Percentiles rank a stretch among this genome's conserved stretches.
phyloP scores from a whole-genome alignment of 2,329 filamentous ascomycete genomes.

The Arthrobotrys sinensis region DNA sequence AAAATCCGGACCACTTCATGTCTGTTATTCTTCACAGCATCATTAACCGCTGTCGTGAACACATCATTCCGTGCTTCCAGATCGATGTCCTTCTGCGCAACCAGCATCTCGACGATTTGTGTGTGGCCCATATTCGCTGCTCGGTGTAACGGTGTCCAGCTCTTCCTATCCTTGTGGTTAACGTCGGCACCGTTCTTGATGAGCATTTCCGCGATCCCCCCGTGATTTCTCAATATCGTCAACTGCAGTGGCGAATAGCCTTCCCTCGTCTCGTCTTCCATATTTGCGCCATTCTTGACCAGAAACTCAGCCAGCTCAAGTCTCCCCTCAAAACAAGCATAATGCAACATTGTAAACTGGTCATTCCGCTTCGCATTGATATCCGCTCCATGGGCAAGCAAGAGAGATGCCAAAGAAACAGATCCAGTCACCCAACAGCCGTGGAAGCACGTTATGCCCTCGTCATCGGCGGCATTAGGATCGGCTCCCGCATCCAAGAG shows the following conservation, averaged over 20 bases:
- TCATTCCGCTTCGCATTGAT: slow-evolving; percentile 48
- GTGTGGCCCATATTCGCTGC: slow-evolving; percentile 35
- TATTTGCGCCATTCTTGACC: slow-evolving; percentile 46
- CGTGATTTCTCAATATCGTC: slow-evolving; percentile 42
- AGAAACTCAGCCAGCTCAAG: slow-evolving; percentile 46
- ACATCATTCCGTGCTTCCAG: slow-evolving; percentile 35
- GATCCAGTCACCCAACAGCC: slow-evolving; percentile 38
- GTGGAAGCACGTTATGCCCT: slow-evolving; percentile 41
- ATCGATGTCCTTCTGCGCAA: slow-evolving; percentile 42
- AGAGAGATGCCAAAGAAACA: slow-evolving; percentile 38
- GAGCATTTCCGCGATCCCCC: slow-evolving; percentile 34
- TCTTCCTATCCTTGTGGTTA: slow-evolving; percentile 52
- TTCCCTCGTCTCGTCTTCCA: slow-evolving; percentile 52
- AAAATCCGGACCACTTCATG: slow-evolving; percentile 31
- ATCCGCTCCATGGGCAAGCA: slow-evolving; percentile 41
- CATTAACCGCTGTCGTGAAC: slow-evolving; percentile 36
- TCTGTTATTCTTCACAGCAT: slow-evolving; percentile 47
- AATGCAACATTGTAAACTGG: slow-evolving; percentile 44
- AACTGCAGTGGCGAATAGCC: slow-evolving; percentile 40
- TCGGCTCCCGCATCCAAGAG: slow-evolving; percentile 38
- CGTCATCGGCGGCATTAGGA: slow-evolving; percentile 37
- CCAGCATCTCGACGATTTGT: slow-evolving; percentile 49
- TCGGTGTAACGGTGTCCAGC: slow-evolving; percentile 44
- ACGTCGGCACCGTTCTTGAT: slow-evolving; percentile 37
- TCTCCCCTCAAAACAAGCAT: slow-evolving; percentile 41